Base-by-base conservation (phyloP, 805 yeast genomes). In the Cyberlindnera xishuangbannaensis region DNA sequence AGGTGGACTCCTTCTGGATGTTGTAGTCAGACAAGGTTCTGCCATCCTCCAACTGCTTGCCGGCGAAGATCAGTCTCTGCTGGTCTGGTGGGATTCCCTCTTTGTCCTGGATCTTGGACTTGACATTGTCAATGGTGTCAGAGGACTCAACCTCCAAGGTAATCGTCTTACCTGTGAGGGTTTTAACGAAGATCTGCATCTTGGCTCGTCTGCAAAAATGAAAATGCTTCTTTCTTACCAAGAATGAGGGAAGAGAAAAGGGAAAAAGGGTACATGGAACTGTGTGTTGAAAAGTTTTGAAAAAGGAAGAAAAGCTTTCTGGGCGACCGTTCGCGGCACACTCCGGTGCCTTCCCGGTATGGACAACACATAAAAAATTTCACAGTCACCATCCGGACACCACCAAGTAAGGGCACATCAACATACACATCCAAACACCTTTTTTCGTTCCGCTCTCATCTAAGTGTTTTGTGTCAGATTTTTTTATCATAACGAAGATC, bases 131-230 rank as follows among this genome's bases (percentile, higher is more conserved):
- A 62, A 90, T 86, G 46, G 96, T 86, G 76, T 88, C 97, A 41
- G 95, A 85, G 46, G 97, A 86, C 73, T 88, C 96, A 52, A 87
- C 97, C 74, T 88, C 97, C 51, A 88, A 78, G 64, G 97, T 88
- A 74, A 92, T 90, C 64, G 97, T 82, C 86, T 90, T 90, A 76
- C 97, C 97, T 59, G 97, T 88, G 67, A 92, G 80, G 75, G 98
- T 90, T 76, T 90, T 92, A 73, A 92, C 97, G 75, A 92, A 92
- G 76, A 90, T 88, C 77, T 84, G 94, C 95, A 83, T 83, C 63
- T 59, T 62, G 69, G 65, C 48, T 65, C 61, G 73, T 67, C 73
- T 62, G 72, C 73, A 67, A 61, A 34, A 25, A 28, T 30, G 27
- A n/a, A 48, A 37, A 34, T 45, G 48, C 43, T 46, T 49, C 54